Base-by-base conservation (phyloP, 176 grass and related monocot species). In the Ampelocalamus luodianensis region DNA sequence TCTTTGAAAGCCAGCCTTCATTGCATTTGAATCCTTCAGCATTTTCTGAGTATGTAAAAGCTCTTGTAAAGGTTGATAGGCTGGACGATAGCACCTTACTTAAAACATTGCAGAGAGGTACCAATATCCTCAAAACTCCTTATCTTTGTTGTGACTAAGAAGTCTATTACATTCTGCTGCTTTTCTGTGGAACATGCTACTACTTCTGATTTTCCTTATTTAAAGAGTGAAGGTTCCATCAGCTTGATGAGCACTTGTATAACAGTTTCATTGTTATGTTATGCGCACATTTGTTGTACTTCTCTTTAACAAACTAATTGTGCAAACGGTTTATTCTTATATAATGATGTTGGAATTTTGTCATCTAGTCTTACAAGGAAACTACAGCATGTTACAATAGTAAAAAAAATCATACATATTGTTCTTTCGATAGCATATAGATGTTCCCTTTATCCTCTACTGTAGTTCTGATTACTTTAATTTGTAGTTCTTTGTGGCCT, bases 21-120 rank as follows among this genome's bases (percentile, higher is more conserved):
- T 68, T 99, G 36, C 93, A 91, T 78, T 96, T 84, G 22, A 99
- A 96, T 75, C 84, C 90, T 81, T 80, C 91, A 42, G 93, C 96
- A 76, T 74, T 99, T 76, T 91, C 96, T 18, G 96, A 99, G 83
- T 99, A 99, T 82, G 93, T 99, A 50, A 99, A 99, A 89, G 96
- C 96, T 70, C 88, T 99, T 71, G 96, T 96, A 10, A 94, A 87
- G 68, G 93, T 99, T 71, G 93, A 99, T 84, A 93, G 93, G 61
- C 82, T 99, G 86, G 96, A 99, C 10, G 89, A 96, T 38, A 99
- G 93, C 82, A 77, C 90, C 54, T 85, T 99, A 84, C 90, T 99
- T 43, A 94, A 90, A 87, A 96, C 96, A 89, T 81, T 99, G 78
- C 86, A 90, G 90, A 99, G 91, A 94, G 96, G 96, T 90, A 87